These are phyloP conservation scores for Backusella tuberculispora DNA, from an alignment of 192 early-diverging fungal genomes.

Conservation along the genomic window DNA sequence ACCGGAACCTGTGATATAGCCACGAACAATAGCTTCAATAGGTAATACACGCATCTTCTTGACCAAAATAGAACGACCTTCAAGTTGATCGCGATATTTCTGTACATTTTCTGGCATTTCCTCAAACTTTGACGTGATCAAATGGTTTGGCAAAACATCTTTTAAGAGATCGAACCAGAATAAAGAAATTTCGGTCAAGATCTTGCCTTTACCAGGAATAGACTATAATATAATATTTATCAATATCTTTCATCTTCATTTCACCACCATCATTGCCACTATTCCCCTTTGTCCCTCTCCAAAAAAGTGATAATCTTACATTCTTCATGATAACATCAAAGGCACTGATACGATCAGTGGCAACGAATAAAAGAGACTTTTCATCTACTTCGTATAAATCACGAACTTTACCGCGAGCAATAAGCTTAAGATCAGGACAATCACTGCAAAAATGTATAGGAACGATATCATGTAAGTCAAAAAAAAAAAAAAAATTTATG, in stretches of 20 bases:
- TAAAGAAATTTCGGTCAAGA: slow-evolving; percentile 91
- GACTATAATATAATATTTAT: slow-evolving; percentile 55
- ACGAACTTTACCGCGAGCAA: slow-evolving; percentile 95
- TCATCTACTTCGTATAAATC: slow-evolving; percentile 96
- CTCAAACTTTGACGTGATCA: slow-evolving; percentile 93
- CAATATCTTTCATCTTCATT: neutral
- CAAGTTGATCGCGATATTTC: slow-evolving; percentile 87
- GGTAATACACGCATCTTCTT: slow-evolving; percentile 90
- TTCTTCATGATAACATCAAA: slow-evolving; percentile 99
- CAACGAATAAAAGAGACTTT: slow-evolving; percentile 89
- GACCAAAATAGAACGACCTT: slow-evolving; percentile 91
- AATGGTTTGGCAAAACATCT: slow-evolving; percentile 92
- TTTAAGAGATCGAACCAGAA: slow-evolving; percentile 96
- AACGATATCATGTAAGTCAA: neutral
- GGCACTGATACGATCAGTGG: slow-evolving; percentile 96
- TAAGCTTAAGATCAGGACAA: slow-evolving; percentile 91
- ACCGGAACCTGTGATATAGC: slow-evolving; percentile 95
- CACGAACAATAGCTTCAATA: slow-evolving; percentile 98
- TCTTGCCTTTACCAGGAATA: slow-evolving; percentile 95
- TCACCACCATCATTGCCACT: neutral
- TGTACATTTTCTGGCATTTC: slow-evolving; percentile 89
- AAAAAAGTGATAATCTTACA: slow-evolving; percentile 50
- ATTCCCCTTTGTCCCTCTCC: no score
- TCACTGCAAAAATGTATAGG: slow-evolving; percentile 45
- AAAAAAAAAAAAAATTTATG: no score